phyloP scores from a whole-genome alignment of 768 basidiomycete species.

The Neoboletus subvelutipes region DNA sequence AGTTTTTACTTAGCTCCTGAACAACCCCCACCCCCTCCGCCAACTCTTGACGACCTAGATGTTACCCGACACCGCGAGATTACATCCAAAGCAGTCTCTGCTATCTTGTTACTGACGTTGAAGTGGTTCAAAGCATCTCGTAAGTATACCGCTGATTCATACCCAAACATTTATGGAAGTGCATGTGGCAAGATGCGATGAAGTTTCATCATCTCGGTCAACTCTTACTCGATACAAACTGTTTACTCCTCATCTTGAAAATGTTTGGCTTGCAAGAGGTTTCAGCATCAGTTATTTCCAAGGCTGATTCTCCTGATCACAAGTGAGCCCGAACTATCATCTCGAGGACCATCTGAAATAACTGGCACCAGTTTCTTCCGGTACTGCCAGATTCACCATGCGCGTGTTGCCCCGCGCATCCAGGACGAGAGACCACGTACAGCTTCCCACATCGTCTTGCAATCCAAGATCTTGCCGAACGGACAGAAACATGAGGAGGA shows the following conservation, averaged over 20 bases:
- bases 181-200: slow-evolving; percentile 74
- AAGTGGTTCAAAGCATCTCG: slow-evolving; percentile 99
- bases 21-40: slow-evolving; percentile 61
- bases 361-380: slow-evolving; percentile 80
- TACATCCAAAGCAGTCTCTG: slow-evolving; percentile 95
- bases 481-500: slow-evolving; percentile 82
- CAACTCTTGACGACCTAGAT: slow-evolving; percentile 88
- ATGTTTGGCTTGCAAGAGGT: slow-evolving; percentile 99
- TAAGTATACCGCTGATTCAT: slow-evolving; percentile 41
- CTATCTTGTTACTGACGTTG: slow-evolving; percentile 82
- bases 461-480: slow-evolving; percentile 61
- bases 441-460: slow-evolving; percentile 57
- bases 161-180: not conserved
- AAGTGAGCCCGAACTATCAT: slow-evolving; percentile 50
- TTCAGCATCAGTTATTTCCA: slow-evolving; percentile 76
- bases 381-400: slow-evolving; percentile 81
- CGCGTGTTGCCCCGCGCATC: slow-evolving; percentile 57
- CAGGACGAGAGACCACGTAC: slow-evolving; percentile 66
- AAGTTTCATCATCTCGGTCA: slow-evolving; percentile 99
- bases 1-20: slow-evolving; percentile 48
- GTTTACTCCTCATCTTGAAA: slow-evolving; percentile 88
- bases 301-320: slow-evolving; percentile 82
- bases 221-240: slow-evolving; percentile 92
- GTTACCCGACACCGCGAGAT: slow-evolving; percentile 95
- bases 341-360: slow-evolving; percentile 2